Base-by-base conservation (phyloP, 2,329 filamentous ascomycete genomes). In the Anisogramma anomala region DNA sequence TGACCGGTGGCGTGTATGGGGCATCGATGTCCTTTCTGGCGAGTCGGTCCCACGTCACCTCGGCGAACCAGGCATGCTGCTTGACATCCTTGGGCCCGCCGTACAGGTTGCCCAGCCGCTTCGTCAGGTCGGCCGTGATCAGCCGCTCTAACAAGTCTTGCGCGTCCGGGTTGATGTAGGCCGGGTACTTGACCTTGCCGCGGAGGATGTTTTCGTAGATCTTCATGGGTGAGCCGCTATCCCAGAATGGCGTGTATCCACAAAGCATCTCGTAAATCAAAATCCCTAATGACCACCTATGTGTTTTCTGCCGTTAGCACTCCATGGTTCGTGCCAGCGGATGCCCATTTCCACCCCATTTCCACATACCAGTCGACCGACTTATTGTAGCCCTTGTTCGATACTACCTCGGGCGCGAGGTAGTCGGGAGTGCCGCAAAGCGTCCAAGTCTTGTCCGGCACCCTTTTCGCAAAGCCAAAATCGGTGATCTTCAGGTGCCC, bases 191-290 rank as follows among this genome's bases (percentile, higher is more conserved):
- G 62, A 98, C 84, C 54, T 84, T 82, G 46, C 89, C 91, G 57
- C 87, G 88, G 49, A 98, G 75, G 55, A 98, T 98, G 61, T 98
- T 98, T 68, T 98, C 91, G 66, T 98, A 98, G 56, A 98, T 98
- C 66, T 94, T 95, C 77, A 98, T 94, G 3, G 91, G 89, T 33
- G 86, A 94, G 41, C 89, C 91, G 54, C 84, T 85, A 61, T 98
- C 91, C 89, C 91, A 98, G 69, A 98, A 98, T 4, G 91, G 91
- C 4, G 91, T 98, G 64, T 95, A 98, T 20, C 91, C 91, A 59
- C 91, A 96, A 27, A 98, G 76, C 91, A 98, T 98, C 71, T 98
- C 91, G 62, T 95, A 98, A 61, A 98, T 96, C 53, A 98, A 69
- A 58, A 98, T 96, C 33, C 91, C 91, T 44, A 98, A 72, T 39